phyloP scores from a whole-genome alignment of 805 yeast genomes.

The Saccharomycopsis malanga region DNA sequence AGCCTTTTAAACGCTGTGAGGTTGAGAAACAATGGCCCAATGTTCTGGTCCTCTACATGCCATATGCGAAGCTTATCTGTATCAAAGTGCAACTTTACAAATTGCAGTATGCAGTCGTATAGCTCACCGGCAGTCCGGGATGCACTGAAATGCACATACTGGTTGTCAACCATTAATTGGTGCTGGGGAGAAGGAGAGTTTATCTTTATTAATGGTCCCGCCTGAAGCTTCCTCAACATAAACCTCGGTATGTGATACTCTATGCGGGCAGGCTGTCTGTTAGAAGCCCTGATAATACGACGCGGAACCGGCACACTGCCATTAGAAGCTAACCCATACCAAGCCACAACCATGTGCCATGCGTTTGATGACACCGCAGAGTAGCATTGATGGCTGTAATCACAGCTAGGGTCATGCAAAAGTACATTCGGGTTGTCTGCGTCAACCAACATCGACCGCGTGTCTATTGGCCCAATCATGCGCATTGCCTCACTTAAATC shows the following conservation, averaged over 20 bases:
- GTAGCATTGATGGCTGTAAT: conserved; percentile 7
- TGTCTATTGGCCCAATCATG: conserved; percentile 12
- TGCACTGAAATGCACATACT: conserved; percentile 5
- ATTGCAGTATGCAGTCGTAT: conserved; percentile 3
- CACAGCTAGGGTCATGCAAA: conserved; percentile 9
- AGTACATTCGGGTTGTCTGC: conserved; percentile 9
- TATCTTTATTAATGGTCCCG: conserved; percentile 6
- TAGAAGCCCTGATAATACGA: not conserved
- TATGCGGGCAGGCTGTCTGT: not conserved
- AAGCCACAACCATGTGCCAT: conserved; percentile 4
- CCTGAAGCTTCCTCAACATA: conserved; percentile 6
- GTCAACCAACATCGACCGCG: conserved; percentile 6
- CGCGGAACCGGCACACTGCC: conserved; percentile 11
- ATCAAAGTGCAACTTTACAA: conserved; percentile 1
- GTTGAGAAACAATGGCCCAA: conserved; percentile 12
- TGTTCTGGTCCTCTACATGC: conserved; percentile 8
- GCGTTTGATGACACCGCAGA: not conserved
- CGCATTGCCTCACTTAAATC: not conserved
- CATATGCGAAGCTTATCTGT: conserved; percentile 8
- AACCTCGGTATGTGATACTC: conserved; percentile 11
- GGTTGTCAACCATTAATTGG: conserved; percentile 6
- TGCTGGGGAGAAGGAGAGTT: not conserved
- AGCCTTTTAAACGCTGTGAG: conserved; percentile 10
- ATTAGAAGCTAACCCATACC: conserved; percentile 11
- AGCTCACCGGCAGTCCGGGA: conserved; percentile 11